Base-by-base conservation (phyloP, 192 early-diverging fungal species). In the Paraglomus occultum region DNA sequence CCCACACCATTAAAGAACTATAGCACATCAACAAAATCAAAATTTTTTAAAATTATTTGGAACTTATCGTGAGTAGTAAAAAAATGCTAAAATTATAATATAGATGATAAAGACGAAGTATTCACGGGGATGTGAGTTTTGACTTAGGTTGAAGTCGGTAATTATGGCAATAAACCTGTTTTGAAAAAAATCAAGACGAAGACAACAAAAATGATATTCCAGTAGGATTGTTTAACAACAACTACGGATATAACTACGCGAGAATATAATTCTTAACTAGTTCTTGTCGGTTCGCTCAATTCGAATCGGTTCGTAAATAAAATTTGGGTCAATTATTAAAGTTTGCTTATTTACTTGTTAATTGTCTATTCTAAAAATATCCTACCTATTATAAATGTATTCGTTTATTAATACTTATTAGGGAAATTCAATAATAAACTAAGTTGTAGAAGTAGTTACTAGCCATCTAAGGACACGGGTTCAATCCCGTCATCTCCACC, bases 401-500 rank as follows among this genome's bases (percentile, higher is more conserved):
- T 57, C 17, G 54, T 57, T 57, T 57, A 57, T 57, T 57, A 57
- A 20, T 57, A 20, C 22, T 57, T 39, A 57, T 1, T 57, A 57
- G 54, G 54, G 54, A 57, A 57, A n/a, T 23, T 57, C 18, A 57
- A 17, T 23, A 57, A 57, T 57, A 57, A 57, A 57, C 54, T 57
- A 57, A 57, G 54, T 57, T 57, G 54, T 57, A 57, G 54, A 57
- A 57, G 54, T 57, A 57, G 31, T 57, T 31, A 23, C 22, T 57
- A 20, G 17, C 18, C 54, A 14, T 57, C 54, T 57, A 57, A 57
- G 54, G 54, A 57, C 54, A n/a, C 22, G 54, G 54, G 54, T 57
- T 57, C 54, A 57, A 57, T 57, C 54, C 54, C 54, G 22, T n/a
- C 54, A 57, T 57, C 54, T 57, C 54, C 54, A 57, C 54, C 54